A percentile compares a stretch with the other conserved stretches of the same genome.
These are phyloP conservation scores for Sporothrix pallida DNA, from an alignment of 2,329 filamentous ascomycete genomes.

Conservation along the genomic window DNA sequence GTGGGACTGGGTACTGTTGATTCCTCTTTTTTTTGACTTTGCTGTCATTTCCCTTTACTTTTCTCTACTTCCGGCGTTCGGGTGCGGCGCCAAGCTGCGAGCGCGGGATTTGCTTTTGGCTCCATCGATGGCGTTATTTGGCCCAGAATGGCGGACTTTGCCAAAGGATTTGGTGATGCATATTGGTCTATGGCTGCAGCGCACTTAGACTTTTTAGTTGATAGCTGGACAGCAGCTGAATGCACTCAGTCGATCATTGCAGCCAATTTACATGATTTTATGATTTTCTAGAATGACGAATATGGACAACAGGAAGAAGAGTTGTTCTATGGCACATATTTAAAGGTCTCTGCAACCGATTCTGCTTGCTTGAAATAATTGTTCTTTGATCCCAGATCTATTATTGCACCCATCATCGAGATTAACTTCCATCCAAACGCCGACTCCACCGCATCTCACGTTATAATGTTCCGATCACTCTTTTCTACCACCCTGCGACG, in stretches of 20 bases:
- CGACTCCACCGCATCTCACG: background rate
- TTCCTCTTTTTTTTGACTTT: background rate
- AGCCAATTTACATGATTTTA: background rate
- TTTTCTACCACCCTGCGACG: constrained; percentile 21
- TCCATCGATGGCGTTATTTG: constrained; percentile 25
- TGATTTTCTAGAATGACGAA: background rate
- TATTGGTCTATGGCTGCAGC: background rate
- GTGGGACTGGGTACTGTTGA: background rate
- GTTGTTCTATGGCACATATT: background rate
- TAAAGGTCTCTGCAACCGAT: too few species aligned
- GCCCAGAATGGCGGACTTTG: constrained; percentile 16
- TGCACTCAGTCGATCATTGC: background rate
- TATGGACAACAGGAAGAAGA: background rate
- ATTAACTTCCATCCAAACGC: too few species aligned
- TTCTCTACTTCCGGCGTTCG: background rate
- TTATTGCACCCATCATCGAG: too few species aligned
- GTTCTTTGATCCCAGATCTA: too few species aligned
- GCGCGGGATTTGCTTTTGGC: constrained; percentile 18
- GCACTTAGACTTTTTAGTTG: background rate
- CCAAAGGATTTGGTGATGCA: background rate
- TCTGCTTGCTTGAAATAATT: too few species aligned
- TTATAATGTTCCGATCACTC: constrained; percentile 8
- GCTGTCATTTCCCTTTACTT: background rate
- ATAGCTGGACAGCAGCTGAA: background rate
- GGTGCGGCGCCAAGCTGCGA: background rate